These are phyloP conservation scores for Lentinus brumalis DNA, from an alignment of 768 basidiomycete species.

Conservation along the genomic window DNA sequence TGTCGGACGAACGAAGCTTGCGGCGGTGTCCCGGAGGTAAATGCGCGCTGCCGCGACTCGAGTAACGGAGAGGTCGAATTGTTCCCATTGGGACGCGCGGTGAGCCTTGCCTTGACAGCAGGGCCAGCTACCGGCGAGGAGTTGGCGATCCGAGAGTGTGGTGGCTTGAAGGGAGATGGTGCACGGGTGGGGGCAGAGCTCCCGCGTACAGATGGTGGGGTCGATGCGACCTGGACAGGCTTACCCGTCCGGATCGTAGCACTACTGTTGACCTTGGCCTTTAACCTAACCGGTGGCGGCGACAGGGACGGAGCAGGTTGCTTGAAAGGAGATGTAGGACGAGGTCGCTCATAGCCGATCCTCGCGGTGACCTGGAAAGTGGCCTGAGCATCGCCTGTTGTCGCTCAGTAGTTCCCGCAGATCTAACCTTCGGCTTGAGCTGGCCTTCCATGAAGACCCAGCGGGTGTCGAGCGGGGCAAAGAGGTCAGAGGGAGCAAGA, in stretches of 20 bases:
- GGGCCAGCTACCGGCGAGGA: slow-evolving; percentile 35
- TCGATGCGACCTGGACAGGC: slow-evolving; percentile 26
- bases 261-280: slow-evolving; percentile 63
- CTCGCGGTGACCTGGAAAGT: slow-evolving; percentile 54
- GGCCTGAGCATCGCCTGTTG: slow-evolving; percentile 22
- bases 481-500: slow-evolving; percentile 1
- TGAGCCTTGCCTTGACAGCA: slow-evolving; percentile 24
- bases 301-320: slow-evolving; percentile 30
- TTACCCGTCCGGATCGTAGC: slow-evolving; percentile 36
- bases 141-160: slow-evolving; percentile 28
- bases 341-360: slow-evolving; percentile 43
- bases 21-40: slow-evolving; percentile 25
- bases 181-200: slow-evolving; percentile 35
- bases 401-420: slow-evolving; percentile 4
- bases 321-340: slow-evolving; percentile 55
- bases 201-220: slow-evolving; percentile 11
- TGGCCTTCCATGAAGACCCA: slow-evolving; percentile 39
- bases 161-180: slow-evolving; percentile 43
- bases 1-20: slow-evolving; percentile 18
- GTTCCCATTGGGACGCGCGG: slow-evolving; percentile 23
- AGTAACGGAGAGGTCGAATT: slow-evolving; percentile 21
- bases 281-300: slow-evolving; percentile 43
- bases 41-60: slow-evolving; percentile 33
- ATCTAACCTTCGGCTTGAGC: slow-evolving; percentile 50
- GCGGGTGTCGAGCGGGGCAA: neutral